phyloP scores from a whole-genome alignment of 352 stramenopile species.

The Saprolegnia diclina region DNA sequence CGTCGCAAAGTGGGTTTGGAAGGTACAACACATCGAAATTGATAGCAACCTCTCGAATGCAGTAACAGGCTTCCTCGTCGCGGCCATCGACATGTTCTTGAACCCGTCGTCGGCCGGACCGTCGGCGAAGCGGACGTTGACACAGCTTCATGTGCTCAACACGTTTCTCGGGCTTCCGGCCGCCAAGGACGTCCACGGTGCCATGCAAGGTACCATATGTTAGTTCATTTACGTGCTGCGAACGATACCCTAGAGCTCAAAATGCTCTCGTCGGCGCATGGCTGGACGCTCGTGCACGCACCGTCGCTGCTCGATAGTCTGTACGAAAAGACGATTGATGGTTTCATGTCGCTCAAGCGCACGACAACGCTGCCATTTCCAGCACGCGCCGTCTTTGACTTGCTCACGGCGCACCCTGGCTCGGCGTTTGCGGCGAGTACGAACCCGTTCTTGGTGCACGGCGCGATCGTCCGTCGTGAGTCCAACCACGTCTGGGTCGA shows the following conservation, averaged over 20 bases:
- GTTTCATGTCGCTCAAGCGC: slow-evolving; percentile 65
- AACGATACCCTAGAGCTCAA: slow-evolving; percentile 36
- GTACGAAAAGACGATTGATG: slow-evolving; percentile 49
- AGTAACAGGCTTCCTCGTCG: slow-evolving; percentile 44
- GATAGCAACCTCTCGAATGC: too few species aligned
- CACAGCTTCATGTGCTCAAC: slow-evolving; percentile 21
- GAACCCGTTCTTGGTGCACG: slow-evolving; percentile 18
- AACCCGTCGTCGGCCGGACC: slow-evolving; percentile 17
- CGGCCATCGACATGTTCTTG: slow-evolving; percentile 51
- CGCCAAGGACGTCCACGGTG: slow-evolving; percentile 13
- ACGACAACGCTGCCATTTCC: slow-evolving; percentile 54
- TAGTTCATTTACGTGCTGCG: neutral
- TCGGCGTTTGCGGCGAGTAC: neutral
- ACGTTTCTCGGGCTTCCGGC: slow-evolving; percentile 21
- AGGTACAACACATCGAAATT: slow-evolving; percentile 6
- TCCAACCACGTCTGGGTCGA: slow-evolving; percentile 20
- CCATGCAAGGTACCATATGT: slow-evolving; percentile 18
- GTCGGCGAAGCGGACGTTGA: slow-evolving; percentile 12
- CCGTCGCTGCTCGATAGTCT: slow-evolving; percentile 42
- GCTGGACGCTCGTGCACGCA: slow-evolving; percentile 32
- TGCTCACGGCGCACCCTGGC: slow-evolving; percentile 34
- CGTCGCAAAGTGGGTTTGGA: slow-evolving; percentile 60
- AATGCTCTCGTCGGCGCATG: slow-evolving; percentile 36
- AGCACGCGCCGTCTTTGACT: slow-evolving; percentile 63
- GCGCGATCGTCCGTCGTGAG: slow-evolving; percentile 9